These are phyloP conservation scores for Pleurotus platypus DNA, from an alignment of 768 basidiomycete genomes.

Conservation along the genomic window DNA sequence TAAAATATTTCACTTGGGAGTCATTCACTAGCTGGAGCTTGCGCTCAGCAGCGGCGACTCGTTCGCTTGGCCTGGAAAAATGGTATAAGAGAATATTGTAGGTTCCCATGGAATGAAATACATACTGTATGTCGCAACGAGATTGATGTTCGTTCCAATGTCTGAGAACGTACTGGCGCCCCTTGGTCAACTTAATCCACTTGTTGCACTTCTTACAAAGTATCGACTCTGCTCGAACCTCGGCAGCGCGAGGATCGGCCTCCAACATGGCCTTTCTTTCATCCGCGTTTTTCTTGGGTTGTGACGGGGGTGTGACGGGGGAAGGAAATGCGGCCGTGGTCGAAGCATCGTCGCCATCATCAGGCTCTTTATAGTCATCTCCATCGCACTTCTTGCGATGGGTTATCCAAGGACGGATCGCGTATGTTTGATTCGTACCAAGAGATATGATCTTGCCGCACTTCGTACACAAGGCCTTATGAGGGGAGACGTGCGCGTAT, in stretches of 20 bases:
- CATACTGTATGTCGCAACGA: slow-evolving; percentile 44
- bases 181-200: slow-evolving; percentile 54
- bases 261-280: slow-evolving; percentile 52
- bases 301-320: slow-evolving; percentile 15
- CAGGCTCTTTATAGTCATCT: slow-evolving; percentile 22
- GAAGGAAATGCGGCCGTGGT: slow-evolving; percentile 21
- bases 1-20: slow-evolving; percentile 50
- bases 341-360: slow-evolving; percentile 21
- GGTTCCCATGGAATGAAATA: slow-evolving; percentile 13
- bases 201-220: slow-evolving; percentile 60
- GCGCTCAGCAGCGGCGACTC: slow-evolving; percentile 60
- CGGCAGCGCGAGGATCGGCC: slow-evolving; percentile 48
- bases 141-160: slow-evolving; percentile 57
- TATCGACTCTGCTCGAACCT: slow-evolving; percentile 46
- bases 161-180: slow-evolving; percentile 34
- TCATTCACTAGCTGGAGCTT: slow-evolving; percentile 64
- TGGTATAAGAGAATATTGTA: background rate
- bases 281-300: slow-evolving; percentile 25
- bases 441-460: slow-evolving; percentile 58
- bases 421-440: slow-evolving; percentile 51
- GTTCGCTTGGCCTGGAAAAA: slow-evolving; percentile 45
- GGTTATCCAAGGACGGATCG: slow-evolving; percentile 57
- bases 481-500: slow-evolving; percentile 52
- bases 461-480: slow-evolving; percentile 53
- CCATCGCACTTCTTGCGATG: slow-evolving; percentile 56